Evolutionary conservation across 140 eudicot species (phyloP).

Genomic region (Cichorium intybus): DNA sequence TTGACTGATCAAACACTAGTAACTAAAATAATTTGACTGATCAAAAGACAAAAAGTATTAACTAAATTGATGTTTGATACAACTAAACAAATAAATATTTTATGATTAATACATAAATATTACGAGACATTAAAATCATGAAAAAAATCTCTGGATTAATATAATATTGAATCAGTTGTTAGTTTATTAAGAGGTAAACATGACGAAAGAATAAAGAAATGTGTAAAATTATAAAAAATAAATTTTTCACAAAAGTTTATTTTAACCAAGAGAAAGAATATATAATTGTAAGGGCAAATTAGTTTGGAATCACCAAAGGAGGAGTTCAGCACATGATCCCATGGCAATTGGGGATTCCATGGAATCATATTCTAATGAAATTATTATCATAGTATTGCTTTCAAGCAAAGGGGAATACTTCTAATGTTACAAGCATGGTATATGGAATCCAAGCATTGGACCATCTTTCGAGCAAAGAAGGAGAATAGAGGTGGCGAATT

Average conservation of each 20-base stretch:
- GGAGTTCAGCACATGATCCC: background rate
- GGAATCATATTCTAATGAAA: conserved; percentile 12
- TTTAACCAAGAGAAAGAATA: conserved; percentile 9
- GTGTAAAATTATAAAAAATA: background rate
- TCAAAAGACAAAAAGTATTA: background rate
- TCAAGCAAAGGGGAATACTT: conserved; percentile 18
- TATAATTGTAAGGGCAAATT: background rate
- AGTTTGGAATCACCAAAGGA: background rate
- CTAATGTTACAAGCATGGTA: conserved; percentile 27
- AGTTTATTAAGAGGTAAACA: too few relatives aligned
- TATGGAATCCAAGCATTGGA: conserved; percentile 18
- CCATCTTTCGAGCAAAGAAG: conserved; percentile 4
- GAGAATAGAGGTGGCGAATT: background rate
- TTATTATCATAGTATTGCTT: conserved; percentile 16
- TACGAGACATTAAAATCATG: too few relatives aligned
- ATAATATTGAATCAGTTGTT: too few relatives aligned
- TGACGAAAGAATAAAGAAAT: background rate
- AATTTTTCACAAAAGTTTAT: background rate
- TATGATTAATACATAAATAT: too few relatives aligned
- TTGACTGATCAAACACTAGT: background rate
- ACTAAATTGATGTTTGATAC: background rate
- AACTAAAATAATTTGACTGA: background rate
- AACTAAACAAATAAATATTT: too few relatives aligned
- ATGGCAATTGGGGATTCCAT: background rate
- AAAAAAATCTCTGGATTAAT: too few relatives aligned